A percentile compares a stretch with the other conserved stretches of the same genome.
These are phyloP conservation scores for Ophiostoma himal-ulmi DNA, from an alignment of 2,329 filamentous ascomycete genomes.

Conservation along the genomic window DNA sequence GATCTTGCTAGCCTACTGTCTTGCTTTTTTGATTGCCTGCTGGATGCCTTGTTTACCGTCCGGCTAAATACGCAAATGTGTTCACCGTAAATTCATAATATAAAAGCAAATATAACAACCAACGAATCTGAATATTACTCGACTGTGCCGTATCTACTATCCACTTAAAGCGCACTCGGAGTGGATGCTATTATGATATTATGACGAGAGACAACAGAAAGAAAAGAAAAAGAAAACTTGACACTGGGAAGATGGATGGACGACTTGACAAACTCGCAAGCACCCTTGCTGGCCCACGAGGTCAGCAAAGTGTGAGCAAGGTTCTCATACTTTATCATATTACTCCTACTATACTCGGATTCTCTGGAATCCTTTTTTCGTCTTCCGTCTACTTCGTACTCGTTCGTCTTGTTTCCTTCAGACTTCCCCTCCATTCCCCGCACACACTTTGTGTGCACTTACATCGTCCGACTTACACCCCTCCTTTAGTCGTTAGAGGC, in stretches of 20 bases:
- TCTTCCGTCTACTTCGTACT: not conserved
- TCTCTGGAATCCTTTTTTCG: not conserved
- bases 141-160: not conserved
- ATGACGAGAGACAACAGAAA: not conserved
- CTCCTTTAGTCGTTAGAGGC: not conserved
- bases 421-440: conserved; percentile 11
- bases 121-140: not conserved
- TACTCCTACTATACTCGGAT: not conserved
- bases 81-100: not conserved
- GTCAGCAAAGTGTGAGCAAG: not conserved
- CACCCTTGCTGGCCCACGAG: not conserved
- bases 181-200: not conserved
- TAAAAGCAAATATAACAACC: not conserved
- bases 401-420: not conserved
- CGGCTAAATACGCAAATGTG: not conserved
- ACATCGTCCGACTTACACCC: conserved; percentile 5
- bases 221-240: not conserved
- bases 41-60: not conserved
- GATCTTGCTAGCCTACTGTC: not conserved
- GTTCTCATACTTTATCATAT: not conserved
- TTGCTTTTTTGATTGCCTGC: not conserved
- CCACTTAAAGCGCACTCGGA: not conserved
- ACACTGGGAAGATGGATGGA: not conserved
- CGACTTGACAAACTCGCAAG: not conserved
- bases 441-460: conserved; percentile 11